These are phyloP conservation scores for Pseudozyma flocculosa DNA, from an alignment of 1,284 basidiomycete species.

Conservation along the genomic window DNA sequence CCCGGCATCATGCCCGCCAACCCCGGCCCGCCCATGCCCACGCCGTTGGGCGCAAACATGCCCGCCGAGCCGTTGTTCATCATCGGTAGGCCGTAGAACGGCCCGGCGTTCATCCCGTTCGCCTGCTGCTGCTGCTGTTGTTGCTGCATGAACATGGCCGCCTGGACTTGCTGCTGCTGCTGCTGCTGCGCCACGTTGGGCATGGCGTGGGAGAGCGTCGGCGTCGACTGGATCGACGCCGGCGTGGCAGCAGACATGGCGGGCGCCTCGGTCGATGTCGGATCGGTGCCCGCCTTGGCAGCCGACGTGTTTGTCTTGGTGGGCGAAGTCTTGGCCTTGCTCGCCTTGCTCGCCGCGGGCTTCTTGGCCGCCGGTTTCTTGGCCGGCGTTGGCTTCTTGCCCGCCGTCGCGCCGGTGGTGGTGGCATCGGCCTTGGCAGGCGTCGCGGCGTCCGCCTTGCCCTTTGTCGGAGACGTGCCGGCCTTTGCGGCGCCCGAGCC, in stretches of 20 bases:
- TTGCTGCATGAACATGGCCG: conserved; percentile 15
- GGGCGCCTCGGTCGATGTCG: not conserved
- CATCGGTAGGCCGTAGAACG: conserved; percentile 17
- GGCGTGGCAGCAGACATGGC: conserved; percentile 5
- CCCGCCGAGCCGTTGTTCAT: conserved; percentile 11
- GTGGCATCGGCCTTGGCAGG: not conserved
- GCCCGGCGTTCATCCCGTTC: conserved; percentile 1
- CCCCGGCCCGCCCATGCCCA: not conserved
- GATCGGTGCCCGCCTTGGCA: too few species aligned
- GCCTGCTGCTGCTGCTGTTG: conserved; percentile 11
- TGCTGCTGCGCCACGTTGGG: too few species aligned
- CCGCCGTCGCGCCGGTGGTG: not conserved
- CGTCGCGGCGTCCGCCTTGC: not conserved
- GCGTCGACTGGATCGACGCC: conserved; percentile 25
- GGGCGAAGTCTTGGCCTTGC: conserved; percentile 5
- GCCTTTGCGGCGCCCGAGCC: not conserved
- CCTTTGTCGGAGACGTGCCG: not conserved
- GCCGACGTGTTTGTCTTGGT: not conserved
- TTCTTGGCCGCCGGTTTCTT: conserved; percentile 36
- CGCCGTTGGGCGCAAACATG: not conserved
- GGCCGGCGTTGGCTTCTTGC: conserved; percentile 19
- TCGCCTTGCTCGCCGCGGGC: conserved; percentile 20
- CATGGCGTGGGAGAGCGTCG: conserved; percentile 11
- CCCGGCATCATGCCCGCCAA: not conserved
- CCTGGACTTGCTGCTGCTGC: conserved; percentile 15